Percentiles rank a stretch among this genome's conserved stretches.
phyloP scores from a whole-genome alignment of 2,329 filamentous ascomycete genomes.

The Neopestalotiopsis sp. region DNA sequence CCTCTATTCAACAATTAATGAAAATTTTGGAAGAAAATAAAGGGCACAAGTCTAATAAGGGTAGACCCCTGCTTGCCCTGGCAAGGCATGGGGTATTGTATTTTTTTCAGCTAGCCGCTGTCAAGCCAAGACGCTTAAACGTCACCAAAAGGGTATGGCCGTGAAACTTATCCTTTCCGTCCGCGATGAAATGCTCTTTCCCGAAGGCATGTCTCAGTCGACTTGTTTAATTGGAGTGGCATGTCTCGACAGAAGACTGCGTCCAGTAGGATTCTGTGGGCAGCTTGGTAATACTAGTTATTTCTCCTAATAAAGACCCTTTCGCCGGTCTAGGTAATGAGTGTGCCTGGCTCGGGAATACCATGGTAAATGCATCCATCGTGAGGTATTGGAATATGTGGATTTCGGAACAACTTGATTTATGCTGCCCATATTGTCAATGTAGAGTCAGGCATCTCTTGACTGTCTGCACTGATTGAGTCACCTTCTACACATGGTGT shows the following conservation, averaged over 20 bases:
- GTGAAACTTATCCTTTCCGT: neutral
- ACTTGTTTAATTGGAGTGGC: slow-evolving; percentile 1
- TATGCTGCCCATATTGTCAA: neutral
- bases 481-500: neutral
- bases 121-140: slow-evolving; percentile 14
- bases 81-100: neutral
- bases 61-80: neutral
- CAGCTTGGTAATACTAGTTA: neutral
- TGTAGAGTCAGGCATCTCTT: neutral
- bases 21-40: neutral
- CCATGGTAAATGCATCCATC: neutral
- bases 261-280: neutral
- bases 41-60: neutral
- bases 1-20: neutral
- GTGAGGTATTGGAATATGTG: neutral
- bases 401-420: neutral
- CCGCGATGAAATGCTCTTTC: slow-evolving; percentile 7
- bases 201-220: slow-evolving; percentile 1
- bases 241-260: neutral
- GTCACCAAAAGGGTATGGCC: neutral
- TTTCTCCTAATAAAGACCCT: too few relatives aligned
- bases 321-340: neutral
- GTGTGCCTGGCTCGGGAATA: neutral
- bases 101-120: slow-evolving; percentile 15
- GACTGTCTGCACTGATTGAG: neutral